A percentile compares a stretch with the other conserved stretches of the same genome.
phyloP scores from a whole-genome alignment of 2,329 filamentous ascomycete species.

The Alternaria panax region DNA sequence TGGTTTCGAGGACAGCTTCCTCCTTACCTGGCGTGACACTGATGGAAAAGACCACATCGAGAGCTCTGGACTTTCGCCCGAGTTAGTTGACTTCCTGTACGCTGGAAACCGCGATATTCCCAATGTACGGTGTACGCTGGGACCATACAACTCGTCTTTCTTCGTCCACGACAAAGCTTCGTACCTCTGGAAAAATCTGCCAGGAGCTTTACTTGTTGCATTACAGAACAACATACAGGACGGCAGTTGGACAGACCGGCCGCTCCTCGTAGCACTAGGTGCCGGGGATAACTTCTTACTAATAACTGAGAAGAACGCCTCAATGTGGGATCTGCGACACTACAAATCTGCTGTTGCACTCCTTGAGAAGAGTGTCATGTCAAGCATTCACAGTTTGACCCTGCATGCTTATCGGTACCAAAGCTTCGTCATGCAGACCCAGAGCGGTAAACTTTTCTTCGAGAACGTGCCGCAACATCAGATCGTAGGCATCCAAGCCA shows the following conservation, averaged over 20 bases:
- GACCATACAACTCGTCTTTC: constrained; percentile 45
- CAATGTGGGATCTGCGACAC: constrained; percentile 37
- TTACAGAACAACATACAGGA: constrained; percentile 39
- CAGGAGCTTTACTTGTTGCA: constrained; percentile 29
- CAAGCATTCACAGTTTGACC: constrained; percentile 28
- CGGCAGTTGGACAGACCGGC: constrained; percentile 41
- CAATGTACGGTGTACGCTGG: constrained; percentile 38
- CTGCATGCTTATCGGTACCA: constrained; percentile 45
- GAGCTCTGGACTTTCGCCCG: constrained; percentile 32
- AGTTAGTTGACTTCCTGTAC: constrained; percentile 37
- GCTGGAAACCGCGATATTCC: constrained; percentile 36
- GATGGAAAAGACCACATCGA: constrained; percentile 36
- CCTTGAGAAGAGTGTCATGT: constrained; percentile 30
- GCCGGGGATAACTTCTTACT: constrained; percentile 40
- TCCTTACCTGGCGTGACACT: constrained; percentile 43
- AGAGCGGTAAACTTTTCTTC: constrained; percentile 31
- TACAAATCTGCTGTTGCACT: constrained; percentile 31
- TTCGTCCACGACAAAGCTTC: constrained; percentile 37
- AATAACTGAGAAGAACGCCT: constrained; percentile 39
- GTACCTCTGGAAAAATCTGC: constrained; percentile 46
- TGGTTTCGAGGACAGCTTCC: constrained; percentile 44
- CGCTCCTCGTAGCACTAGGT: constrained; percentile 44
- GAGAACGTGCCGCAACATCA: constrained; percentile 41
- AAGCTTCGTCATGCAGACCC: constrained; percentile 35
- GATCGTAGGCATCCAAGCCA: constrained; percentile 23